Evolutionary conservation across 2,329 filamentous ascomycete genomes (phyloP), one percentile per base, ranked within the genome.

Genomic region (Plenodomus lindquistii): DNA sequence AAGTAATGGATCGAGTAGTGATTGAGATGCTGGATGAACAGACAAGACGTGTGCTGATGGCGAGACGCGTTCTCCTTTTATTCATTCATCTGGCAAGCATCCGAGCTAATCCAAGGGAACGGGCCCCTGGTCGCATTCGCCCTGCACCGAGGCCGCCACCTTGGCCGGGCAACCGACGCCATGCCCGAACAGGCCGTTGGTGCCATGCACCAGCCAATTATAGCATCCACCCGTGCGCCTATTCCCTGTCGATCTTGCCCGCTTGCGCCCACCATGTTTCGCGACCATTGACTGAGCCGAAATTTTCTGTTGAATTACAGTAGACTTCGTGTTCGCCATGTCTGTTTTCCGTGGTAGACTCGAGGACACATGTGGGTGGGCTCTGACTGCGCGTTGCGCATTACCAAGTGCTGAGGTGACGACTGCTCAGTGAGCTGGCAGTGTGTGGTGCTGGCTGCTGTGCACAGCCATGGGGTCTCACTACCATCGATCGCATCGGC

Each of bases 121-220:
- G 27, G 9, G 9, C 7, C 35, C 35, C 18, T 15, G 8, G 35
- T 37, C 35, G 16, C 35, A 3, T 20, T 44, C 46, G 52, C 55
- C 39, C 41, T 49, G 40, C 34, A 44, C 51, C 35, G 16, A 9
- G 50, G 50, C 27, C 60, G 60, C 59, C 55, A 56, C 57, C 52
- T 46, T 62, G 58, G 40, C 59, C 57, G 31, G 52, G 61, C 61
- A 64, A 64, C 61, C 52, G 45, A 36, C 49, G 34, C 52, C 42
- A 41, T 39, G n/a, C 34, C 37, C 7, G n/a, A 43, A 42, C 20
- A 18, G 43, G 36, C 37, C 18, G 20, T 20, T 37, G 44, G 46
- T n/a, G 43, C 36, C 40, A 16, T 37, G 19, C 37, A 24, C 45
- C 41, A 37, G 18, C 56, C 56, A 59, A 59, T 57, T 40, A 52